These are phyloP conservation scores for Ustilaginoidea virens DNA, from an alignment of 2,329 filamentous ascomycete genomes.

Conservation along the genomic window DNA sequence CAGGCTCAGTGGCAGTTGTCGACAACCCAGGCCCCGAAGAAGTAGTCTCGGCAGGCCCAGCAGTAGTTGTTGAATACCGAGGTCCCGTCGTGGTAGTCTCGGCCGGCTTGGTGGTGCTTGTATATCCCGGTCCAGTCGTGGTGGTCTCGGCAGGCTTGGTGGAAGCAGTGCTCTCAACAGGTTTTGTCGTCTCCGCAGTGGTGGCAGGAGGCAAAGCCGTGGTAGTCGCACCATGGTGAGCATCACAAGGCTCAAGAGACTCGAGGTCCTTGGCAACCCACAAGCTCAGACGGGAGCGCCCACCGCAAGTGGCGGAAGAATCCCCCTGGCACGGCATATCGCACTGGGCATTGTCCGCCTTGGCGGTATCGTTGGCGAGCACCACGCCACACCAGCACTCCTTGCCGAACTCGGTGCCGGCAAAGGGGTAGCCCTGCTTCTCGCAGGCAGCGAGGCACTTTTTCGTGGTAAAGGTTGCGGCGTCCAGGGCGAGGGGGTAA, in stretches of 20 bases:
- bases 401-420: conserved; percentile 31
- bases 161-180: conserved; percentile 5
- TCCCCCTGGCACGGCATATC: conserved; percentile 36
- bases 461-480: conserved; percentile 23
- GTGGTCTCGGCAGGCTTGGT: conserved; percentile 6
- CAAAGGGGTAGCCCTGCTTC: conserved; percentile 28
- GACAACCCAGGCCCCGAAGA: too few species aligned
- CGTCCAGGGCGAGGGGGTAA: conserved; percentile 23
- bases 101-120: conserved; percentile 8
- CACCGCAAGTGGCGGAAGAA: conserved; percentile 25
- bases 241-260: conserved; percentile 34
- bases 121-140: neutral
- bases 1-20: conserved; percentile 7
- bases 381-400: conserved; percentile 38
- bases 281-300: conserved; percentile 23
- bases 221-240: conserved; percentile 10
- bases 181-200: conserved; percentile 11
- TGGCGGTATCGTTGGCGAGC: conserved; percentile 29
- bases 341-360: conserved; percentile 25
- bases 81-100: too few species aligned
- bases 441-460: conserved; percentile 27
- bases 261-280: conserved; percentile 32
- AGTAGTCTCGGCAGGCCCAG: neutral
- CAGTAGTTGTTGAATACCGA: neutral
- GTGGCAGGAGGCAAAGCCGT: conserved; percentile 11